A percentile compares a stretch with the other conserved stretches of the same genome.
These are phyloP conservation scores for Wilcoxina mikolae DNA, from an alignment of 495 filamentous ascomycete genomes.

Conservation along the genomic window DNA sequence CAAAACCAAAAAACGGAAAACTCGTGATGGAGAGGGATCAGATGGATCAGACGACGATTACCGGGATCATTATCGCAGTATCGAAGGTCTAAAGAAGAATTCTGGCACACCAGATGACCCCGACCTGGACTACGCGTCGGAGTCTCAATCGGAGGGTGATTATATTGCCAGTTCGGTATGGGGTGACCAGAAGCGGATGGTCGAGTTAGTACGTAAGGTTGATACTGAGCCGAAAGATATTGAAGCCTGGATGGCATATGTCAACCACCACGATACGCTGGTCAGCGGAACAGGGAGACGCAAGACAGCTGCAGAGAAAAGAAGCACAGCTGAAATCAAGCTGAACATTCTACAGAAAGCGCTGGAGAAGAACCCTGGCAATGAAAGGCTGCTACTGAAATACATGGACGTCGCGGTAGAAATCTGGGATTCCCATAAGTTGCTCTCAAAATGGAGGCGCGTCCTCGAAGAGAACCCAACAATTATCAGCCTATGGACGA, in stretches of 20 bases:
- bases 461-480: conserved; percentile 42
- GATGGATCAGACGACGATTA: conserved; percentile 34
- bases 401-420: conserved; percentile 56
- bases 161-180: conserved; percentile 29
- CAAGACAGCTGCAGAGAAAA: conserved; percentile 45
- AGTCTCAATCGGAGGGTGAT: conserved; percentile 33
- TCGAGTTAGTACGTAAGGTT: conserved; percentile 44
- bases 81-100: conserved; percentile 47
- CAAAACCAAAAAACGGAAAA: conserved; percentile 24
- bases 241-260: conserved; percentile 57
- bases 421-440: conserved; percentile 53
- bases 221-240: conserved; percentile 51
- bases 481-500: conserved; percentile 53
- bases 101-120: conserved; percentile 33
- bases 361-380: conserved; percentile 37
- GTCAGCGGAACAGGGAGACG: conserved; percentile 34
- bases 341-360: conserved; percentile 71
- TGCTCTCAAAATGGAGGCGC: conserved; percentile 50
- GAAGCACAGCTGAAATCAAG: conserved; percentile 60
- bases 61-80: conserved; percentile 51
- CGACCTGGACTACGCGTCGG: conserved; percentile 41
- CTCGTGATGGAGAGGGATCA: conserved; percentile 11
- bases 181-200: conserved; percentile 36
- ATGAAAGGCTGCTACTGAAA: conserved; percentile 47
- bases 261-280: conserved; percentile 57